Percentiles rank a stretch among this genome's conserved stretches.
These are phyloP conservation scores for Trichopus zeylanicus DNA, from an alignment of 116 monocot genomes.

Conservation along the genomic window DNA sequence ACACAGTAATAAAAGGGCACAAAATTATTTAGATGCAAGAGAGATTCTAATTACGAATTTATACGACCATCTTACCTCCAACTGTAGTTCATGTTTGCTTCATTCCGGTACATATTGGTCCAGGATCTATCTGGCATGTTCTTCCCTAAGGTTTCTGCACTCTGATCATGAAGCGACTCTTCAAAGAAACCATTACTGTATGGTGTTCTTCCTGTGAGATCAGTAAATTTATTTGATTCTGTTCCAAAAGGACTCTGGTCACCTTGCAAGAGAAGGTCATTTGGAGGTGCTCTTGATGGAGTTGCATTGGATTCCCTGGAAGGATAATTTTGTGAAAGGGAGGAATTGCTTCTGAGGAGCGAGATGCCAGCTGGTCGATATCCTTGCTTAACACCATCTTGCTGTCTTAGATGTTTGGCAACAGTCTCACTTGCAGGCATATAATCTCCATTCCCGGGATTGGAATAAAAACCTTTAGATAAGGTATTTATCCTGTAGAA, in stretches of 20 bases:
- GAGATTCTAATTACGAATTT: neutral
- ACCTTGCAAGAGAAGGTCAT: slow-evolving; percentile 13
- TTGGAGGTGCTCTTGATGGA: slow-evolving; percentile 2
- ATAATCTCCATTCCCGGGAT: slow-evolving; percentile 6
- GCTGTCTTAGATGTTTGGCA: neutral
- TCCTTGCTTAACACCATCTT: slow-evolving; percentile 10
- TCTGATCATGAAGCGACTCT: slow-evolving; percentile 4
- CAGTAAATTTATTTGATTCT: slow-evolving; percentile 9
- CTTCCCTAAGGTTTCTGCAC: neutral
- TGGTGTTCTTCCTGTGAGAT: slow-evolving; percentile 20
- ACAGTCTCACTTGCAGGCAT: slow-evolving; percentile 5
- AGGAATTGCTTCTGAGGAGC: slow-evolving; percentile 1
- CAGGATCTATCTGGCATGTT: slow-evolving; percentile 10
- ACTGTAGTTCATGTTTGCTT: slow-evolving; percentile 16
- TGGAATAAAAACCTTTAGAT: slow-evolving; percentile 8
- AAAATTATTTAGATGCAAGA: no score
- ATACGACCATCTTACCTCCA: slow-evolving; percentile 27
- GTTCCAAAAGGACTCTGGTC: slow-evolving; percentile 4
- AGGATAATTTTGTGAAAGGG: slow-evolving; percentile 8
- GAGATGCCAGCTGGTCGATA: slow-evolving; percentile 10
- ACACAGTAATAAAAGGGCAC: no score
- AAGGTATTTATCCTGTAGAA: slow-evolving; percentile 10
- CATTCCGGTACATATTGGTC: neutral
- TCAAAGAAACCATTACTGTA: slow-evolving; percentile 14
- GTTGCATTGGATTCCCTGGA: slow-evolving; percentile 8